Percentiles rank a stretch among this genome's conserved stretches.
Conservation (phyloP, 345 rosid genomes). For the Adansonia digitata region DNA sequence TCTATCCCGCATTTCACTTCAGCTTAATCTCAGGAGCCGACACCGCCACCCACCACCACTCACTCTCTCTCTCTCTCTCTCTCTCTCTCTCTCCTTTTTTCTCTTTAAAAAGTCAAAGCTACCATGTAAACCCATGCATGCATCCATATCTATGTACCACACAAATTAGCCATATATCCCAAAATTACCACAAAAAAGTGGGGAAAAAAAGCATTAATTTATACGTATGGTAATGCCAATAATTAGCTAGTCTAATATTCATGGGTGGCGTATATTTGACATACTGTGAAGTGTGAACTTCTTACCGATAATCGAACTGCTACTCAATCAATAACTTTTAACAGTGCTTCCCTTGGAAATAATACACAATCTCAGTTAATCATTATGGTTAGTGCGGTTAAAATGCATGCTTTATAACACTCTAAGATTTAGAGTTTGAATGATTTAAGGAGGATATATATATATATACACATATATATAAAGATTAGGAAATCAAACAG, state of each 20-base stretch:
- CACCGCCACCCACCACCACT: constrained; percentile 21
- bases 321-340: neutral
- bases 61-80: neutral
- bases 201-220: neutral
- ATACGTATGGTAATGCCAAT: neutral
- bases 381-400: neutral
- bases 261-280: neutral
- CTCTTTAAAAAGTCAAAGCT: constrained; percentile 33
- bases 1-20: neutral
- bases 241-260: neutral
- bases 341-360: neutral
- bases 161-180: neutral
- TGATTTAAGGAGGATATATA: no score
- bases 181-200: neutral
- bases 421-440: neutral
- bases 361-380: no score
- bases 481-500: neutral
- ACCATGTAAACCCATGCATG: constrained; percentile 26
- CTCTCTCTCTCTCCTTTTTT: neutral
- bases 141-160: neutral
- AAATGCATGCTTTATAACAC: neutral
- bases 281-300: no score
- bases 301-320: neutral
- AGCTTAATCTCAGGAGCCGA: constrained; percentile 32
- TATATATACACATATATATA: no score